Evolutionary conservation across 139 green algal genomes (phyloP), one percentile per base, ranked within the genome.

Genomic region (Diplosphaera chodatii): DNA sequence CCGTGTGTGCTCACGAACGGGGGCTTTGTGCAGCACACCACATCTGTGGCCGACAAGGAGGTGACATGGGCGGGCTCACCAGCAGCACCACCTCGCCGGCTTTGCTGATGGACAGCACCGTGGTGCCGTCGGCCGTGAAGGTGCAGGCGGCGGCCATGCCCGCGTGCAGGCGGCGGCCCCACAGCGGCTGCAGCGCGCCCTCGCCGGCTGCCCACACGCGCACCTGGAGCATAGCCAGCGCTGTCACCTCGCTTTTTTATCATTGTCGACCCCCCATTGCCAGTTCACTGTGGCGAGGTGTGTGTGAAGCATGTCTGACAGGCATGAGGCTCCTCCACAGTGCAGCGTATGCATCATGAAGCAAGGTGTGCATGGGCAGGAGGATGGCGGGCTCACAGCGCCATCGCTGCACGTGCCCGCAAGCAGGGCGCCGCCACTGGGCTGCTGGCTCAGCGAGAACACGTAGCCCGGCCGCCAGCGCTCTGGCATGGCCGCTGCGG

Each of bases 391-490:
- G 10, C 37, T 48, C 37, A 48, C 37, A 20, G 64, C 56, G 23
- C 73, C 73, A 32, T 78, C 73, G 28, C 33, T 66, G 67, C 73
- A 78, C 41, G 41, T 31, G n/a, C 55, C 64, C 1, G 73, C 73
- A 4, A 78, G 27, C 34, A 78, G n/a, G 13, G 16, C 63, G 18
- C 72, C 66, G 1, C 33, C 28, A 32, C 30, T 55, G 20, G 68
- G 66, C 41, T 78, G 73, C 25, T 29, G 25, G 4, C 32, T 20
- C 62, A 70, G 41, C n/a, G 65, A 56, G 33, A 78, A 78, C 21
- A 78, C 16, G 29, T 78, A 55, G n/a, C 55, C 73, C 41, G 55
- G n/a, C 56, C 68, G 73, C 73, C 73, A 78, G 22, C 66, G 40
- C 22, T 55, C 56, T 2, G 73, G 73, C 30, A 73, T 40, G 29